Percentiles rank a stretch among this genome's conserved stretches.
phyloP scores from a whole-genome alignment of 108 stramenopile genomes.

The Mayamaea pseudoterrestris region DNA sequence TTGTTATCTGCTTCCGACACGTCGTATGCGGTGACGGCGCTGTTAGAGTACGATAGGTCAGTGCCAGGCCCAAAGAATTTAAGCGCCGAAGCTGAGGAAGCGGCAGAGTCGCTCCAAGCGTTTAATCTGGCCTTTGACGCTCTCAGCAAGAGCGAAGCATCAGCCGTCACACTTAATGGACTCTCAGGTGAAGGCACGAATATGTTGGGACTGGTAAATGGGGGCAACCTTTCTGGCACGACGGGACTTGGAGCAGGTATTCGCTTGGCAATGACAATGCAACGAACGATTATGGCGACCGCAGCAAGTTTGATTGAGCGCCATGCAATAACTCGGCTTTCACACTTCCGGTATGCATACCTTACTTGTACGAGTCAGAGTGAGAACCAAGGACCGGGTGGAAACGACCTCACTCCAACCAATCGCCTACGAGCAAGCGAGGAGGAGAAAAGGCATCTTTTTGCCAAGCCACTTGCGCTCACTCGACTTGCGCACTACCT shows the following conservation, averaged over 20 bases:
- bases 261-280: constrained; percentile 60
- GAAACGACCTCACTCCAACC: constrained; percentile 3
- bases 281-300: constrained; percentile 51
- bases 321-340: constrained; percentile 63
- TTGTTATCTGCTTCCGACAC: constrained; percentile 73
- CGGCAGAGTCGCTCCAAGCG: constrained; percentile 16
- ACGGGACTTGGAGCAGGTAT: constrained; percentile 72
- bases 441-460: constrained; percentile 39
- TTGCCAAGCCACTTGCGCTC: constrained; percentile 72
- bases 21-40: constrained; percentile 71
- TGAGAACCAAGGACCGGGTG: constrained; percentile 3
- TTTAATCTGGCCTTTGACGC: constrained; percentile 79
- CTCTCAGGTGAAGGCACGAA: constrained; percentile 31
- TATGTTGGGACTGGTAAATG: constrained; percentile 61
- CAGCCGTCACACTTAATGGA: constrained; percentile 14
- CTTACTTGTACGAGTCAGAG: constrained; percentile 37
- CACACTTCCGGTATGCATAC: constrained; percentile 82
- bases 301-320: constrained; percentile 61
- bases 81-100: constrained; percentile 22
- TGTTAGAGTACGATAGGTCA: constrained; percentile 58
- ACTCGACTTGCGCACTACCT: constrained; percentile 69
- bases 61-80: not conserved
- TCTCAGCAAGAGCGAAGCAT: constrained; percentile 42
- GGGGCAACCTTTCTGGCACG: constrained; percentile 52
- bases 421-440: no score